phyloP scores from a whole-genome alignment of 106 monocot species.

The Amphibolis antarctica region DNA sequence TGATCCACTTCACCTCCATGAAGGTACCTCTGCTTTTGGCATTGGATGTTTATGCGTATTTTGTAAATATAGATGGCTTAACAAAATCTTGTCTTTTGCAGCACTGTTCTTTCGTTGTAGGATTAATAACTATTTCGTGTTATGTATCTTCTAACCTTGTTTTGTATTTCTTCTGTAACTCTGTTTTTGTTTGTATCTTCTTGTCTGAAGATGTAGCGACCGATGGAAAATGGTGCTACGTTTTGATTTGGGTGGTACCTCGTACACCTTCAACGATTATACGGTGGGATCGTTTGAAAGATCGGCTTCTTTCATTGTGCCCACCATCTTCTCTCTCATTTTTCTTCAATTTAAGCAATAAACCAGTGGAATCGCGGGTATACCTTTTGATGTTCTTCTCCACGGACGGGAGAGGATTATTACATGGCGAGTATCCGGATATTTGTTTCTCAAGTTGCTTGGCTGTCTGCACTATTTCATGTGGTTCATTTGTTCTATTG shows the following conservation, averaged over 20 bases:
- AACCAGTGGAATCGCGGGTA: slow-evolving; percentile 28
- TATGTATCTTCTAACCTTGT: too few species aligned
- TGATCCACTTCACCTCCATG: too few species aligned
- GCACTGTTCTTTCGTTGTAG: too few species aligned
- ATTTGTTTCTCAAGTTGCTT: neutral
- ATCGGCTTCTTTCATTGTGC: slow-evolving; percentile 57
- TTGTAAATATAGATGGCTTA: too few species aligned
- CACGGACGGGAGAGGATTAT: slow-evolving; percentile 53
- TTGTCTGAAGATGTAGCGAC: slow-evolving; percentile 62
- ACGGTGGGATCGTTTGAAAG: slow-evolving; percentile 59
- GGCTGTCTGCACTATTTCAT: neutral
- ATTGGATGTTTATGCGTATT: too few species aligned
- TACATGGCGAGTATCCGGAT: slow-evolving; percentile 42
- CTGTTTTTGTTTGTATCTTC: neutral
- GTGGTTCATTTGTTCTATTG: neutral
- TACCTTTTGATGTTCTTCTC: slow-evolving; percentile 72
- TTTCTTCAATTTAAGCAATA: slow-evolving; percentile 33
- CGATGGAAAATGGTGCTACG: slow-evolving; percentile 87
- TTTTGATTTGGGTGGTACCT: slow-evolving; percentile 81
- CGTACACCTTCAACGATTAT: slow-evolving; percentile 33
- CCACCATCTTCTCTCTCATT: slow-evolving; percentile 54
- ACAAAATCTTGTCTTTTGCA: neutral
- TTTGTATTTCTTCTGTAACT: neutral
- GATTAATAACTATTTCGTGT: too few species aligned
- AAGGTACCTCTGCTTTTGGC: too few species aligned